These are phyloP conservation scores for Alternaria viburni DNA, from an alignment of 2,329 filamentous ascomycete genomes.

Conservation along the genomic window DNA sequence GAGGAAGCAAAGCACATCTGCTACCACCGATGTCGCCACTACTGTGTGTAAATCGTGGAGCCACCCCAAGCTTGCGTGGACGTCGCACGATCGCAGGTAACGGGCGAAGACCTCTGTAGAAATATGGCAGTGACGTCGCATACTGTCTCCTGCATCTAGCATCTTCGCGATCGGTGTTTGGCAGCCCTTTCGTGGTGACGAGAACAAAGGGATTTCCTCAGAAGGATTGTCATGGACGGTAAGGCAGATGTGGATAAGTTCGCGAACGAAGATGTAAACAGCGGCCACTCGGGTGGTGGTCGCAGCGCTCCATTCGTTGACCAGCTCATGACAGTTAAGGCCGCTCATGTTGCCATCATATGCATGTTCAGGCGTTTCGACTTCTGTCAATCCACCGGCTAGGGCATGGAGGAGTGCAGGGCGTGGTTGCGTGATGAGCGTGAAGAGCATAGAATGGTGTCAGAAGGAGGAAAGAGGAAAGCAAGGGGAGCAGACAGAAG, in stretches of 20 bases:
- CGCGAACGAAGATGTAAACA: neutral
- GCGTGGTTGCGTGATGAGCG: neutral
- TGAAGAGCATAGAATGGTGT: neutral
- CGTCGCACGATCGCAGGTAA: neutral
- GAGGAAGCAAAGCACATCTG: neutral
- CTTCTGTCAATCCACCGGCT: neutral
- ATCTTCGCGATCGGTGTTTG: neutral
- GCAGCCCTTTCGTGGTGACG: neutral
- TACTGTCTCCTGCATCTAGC: neutral
- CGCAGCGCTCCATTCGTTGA: neutral
- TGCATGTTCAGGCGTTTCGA: neutral
- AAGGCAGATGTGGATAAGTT: neutral
- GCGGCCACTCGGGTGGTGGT: neutral
- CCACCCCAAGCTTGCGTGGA: neutral
- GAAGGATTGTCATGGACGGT: neutral
- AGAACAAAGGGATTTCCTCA: neutral
- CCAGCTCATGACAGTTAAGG: neutral
- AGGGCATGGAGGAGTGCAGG: neutral
- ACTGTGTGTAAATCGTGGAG: neutral
- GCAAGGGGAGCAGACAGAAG: neutral
- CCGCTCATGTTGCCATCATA: neutral
- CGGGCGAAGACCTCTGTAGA: neutral
- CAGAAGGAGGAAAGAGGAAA: neutral
- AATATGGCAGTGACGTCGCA: neutral
- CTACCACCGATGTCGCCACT: neutral